Conservation (phyloP, 768 basidiomycete species). For the Lanmaoa pseudosensibilis region DNA sequence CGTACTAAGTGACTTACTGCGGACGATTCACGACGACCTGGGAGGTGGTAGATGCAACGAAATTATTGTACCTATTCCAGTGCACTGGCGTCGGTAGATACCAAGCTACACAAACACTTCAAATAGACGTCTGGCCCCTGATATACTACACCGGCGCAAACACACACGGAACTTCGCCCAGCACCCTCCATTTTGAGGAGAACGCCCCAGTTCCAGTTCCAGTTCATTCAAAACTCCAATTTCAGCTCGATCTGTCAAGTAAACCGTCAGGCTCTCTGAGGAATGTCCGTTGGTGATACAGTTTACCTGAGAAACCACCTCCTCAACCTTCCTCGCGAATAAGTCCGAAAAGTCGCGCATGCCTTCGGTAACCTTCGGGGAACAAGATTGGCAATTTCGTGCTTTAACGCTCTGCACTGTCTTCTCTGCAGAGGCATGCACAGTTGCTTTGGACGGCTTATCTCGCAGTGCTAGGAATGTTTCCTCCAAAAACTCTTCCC, state of each 20-base stretch:
- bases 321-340: constrained; percentile 13
- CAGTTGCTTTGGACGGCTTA: constrained; percentile 15
- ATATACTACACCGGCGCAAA: background rate
- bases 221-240: background rate
- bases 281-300: fast-evolving
- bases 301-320: constrained; percentile 10
- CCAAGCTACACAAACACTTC: background rate
- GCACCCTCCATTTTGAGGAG: background rate
- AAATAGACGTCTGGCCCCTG: background rate
- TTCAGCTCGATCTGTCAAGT: constrained; percentile 10
- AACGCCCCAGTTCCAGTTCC: background rate
- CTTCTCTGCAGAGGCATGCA: constrained; percentile 1
- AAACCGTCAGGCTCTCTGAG: background rate
- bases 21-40: no score
- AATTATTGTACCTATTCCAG: no score
- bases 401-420: background rate
- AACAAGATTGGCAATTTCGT: background rate
- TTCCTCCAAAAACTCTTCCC: constrained; percentile 22
- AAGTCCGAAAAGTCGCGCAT: constrained; percentile 16
- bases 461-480: constrained; percentile 14
- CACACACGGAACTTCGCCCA: background rate
- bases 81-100: no score
- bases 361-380: background rate
- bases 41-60: no score
- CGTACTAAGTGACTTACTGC: no score